Base-by-base conservation (phyloP, 352 stramenopile species). In the Pythium brassicae region DNA sequence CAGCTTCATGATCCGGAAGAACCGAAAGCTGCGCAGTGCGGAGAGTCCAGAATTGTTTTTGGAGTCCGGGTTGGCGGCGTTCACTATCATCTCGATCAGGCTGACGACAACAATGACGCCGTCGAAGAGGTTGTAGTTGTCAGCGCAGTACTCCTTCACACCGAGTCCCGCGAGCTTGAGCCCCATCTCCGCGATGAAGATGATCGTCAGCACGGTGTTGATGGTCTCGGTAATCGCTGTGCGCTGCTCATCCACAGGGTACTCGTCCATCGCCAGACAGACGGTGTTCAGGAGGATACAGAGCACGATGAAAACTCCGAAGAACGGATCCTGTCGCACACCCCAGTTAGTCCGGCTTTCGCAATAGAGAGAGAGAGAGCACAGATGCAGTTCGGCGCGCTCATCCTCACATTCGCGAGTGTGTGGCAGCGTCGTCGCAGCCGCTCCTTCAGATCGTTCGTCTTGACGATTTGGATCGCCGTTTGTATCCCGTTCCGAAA, bases 1-100 rank as follows among this genome's bases (percentile, higher is more conserved):
- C 19, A 98, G 81, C 53, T 97, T 97, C 54, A 98, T 88, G 32
- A 96, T 72, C 22, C 86, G 69, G 54, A 96, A 92, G 26, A 96
- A 63, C 3, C 86, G 69, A 53, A 96, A 88, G 26, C 91, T 76
- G 39, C 89, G 69, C 12, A 96, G 68, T 22, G 79, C 87, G 27
- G 87, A 74, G 15, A 97, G 72, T 6, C 76, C 79, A 4, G 79
- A 89, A 40, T 58, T 63, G 50, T 50, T 59, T 14, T 68, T 66
- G 7, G 48, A 50, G 52, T 52, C 55, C 17, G 61, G 61, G 39
- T 64, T 61, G 19, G 68, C 48, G 2, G 50, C 14, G 23, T 77
- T 78, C 49, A 76, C 52, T 0, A 69, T 44, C 14, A 81, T 58
- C 34, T 88, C 74, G 26, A 78, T 57, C 10, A 84, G 40, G 42